Evolutionary conservation across 176 grass and related monocot genomes (phyloP).

Genomic region (Dactylis glomerata): DNA sequence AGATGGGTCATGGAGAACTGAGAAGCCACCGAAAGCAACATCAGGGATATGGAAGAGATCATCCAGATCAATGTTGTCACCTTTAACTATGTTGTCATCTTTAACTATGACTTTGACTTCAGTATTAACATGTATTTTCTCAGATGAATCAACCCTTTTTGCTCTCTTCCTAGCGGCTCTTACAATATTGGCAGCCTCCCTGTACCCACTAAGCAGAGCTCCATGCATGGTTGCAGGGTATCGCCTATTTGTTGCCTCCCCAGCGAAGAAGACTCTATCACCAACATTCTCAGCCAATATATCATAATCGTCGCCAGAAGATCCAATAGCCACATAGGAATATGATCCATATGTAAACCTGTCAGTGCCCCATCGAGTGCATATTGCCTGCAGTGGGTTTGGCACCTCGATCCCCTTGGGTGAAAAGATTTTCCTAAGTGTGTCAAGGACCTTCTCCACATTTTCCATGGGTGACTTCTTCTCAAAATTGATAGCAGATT

Average conservation of each 20-base stretch:
- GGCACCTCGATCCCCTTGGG: slow-evolving; percentile 91
- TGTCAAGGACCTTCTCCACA: slow-evolving; percentile 67
- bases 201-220: slow-evolving; percentile 93
- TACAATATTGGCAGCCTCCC: slow-evolving; percentile 88
- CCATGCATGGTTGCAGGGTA: slow-evolving; percentile 99
- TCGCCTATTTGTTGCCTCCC: slow-evolving; percentile 88
- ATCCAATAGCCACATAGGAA: slow-evolving; percentile 81
- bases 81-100: slow-evolving; percentile 41
- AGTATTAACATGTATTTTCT: slow-evolving; percentile 39
- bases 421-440: slow-evolving; percentile 72
- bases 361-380: slow-evolving; percentile 89
- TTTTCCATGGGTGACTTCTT: slow-evolving; percentile 53
- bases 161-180: slow-evolving; percentile 66
- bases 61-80: slow-evolving; percentile 51
- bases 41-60: slow-evolving; percentile 57
- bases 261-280: slow-evolving; percentile 90
- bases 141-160: slow-evolving; percentile 18
- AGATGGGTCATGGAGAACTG: slow-evolving; percentile 66
- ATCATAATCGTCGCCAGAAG: slow-evolving; percentile 96
- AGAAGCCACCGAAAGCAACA: slow-evolving; percentile 61
- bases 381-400: slow-evolving; percentile 83
- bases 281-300: slow-evolving; percentile 84
- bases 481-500: slow-evolving; percentile 91
- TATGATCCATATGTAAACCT: slow-evolving; percentile 91
- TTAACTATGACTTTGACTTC: slow-evolving; percentile 35